Evolutionary conservation across 352 stramenopile genomes (phyloP).

Genomic region (Globisporangium rhizosaccharum): DNA sequence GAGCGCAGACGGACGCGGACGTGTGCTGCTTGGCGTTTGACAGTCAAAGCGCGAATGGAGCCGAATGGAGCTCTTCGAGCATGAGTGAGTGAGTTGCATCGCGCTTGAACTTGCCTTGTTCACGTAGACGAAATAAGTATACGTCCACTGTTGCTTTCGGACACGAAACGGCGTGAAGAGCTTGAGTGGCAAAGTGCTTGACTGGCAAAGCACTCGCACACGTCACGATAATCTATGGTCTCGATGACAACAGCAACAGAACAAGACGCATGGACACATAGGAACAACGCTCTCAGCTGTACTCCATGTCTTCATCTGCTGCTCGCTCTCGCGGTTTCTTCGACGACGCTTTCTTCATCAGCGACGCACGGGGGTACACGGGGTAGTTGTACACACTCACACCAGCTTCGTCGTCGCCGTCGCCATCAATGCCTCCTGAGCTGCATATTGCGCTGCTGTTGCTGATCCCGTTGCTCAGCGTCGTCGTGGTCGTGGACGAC

Average conservation of each 20-base stretch:
- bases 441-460: not conserved
- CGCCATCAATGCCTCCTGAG: slow-evolving; percentile 8
- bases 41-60: slow-evolving; percentile 4
- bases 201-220: too few species aligned
- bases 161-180: too few species aligned
- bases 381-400: slow-evolving; percentile 53
- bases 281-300: slow-evolving; percentile 26
- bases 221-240: not conserved
- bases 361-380: slow-evolving; percentile 33
- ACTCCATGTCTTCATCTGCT: slow-evolving; percentile 45
- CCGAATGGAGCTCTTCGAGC: too few species aligned
- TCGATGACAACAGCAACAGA: not conserved
- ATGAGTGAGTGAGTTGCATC: too few species aligned
- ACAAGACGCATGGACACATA: not conserved
- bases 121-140: too few species aligned
- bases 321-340: slow-evolving; percentile 43
- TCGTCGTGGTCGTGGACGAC: too few species aligned
- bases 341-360: slow-evolving; percentile 35
- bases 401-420: slow-evolving; percentile 20
- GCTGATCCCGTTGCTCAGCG: not conserved
- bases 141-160: too few species aligned
- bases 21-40: too few species aligned
- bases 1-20: too few species aligned
- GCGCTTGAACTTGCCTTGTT: not conserved
- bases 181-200: too few species aligned